Evolutionary conservation across 495 filamentous ascomycete species (phyloP), one percentile per base, ranked within the genome.

Genomic region (Penicillium egyptiacum): DNA sequence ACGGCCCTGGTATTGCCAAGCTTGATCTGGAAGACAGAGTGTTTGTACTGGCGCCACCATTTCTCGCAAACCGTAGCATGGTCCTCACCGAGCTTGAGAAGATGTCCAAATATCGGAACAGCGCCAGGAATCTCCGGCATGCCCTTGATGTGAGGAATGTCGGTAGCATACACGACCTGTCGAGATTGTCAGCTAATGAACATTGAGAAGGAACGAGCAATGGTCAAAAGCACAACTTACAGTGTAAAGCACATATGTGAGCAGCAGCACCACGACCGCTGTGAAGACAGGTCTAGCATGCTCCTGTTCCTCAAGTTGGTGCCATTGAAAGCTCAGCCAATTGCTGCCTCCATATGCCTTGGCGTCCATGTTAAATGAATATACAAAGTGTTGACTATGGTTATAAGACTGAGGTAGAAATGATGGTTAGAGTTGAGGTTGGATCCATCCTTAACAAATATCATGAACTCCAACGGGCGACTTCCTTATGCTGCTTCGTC

Each of bases 11-110:
- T 83, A 53, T 82, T 83, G 1, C 81, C 82, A 1, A 85, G 66
- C 7, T 70, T 69, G 44, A 85, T 79, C 57, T 85, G 82, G 56
- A 80, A 85, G 43, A 82, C 76, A 16, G 80, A 76, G n/a, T 75
- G 58, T 6, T 71, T 64, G 62, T 82, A 80, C 57, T 82, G 58
- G 1, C 75, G 69, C 78, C 76, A 81, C 80, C 81, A 83, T 46
- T 67, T 60, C 51, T 82, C 79, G 30, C 77, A 82, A 2, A 78
- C 70, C 0, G 67, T 80, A 12, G 82, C 81, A 63, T 85, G 81
- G 47, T 83, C 79, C 4, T 79, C 78, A 10, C 82, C 81, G 8
- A 84, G 77, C 39, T 75, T 63, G n/a, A 80, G 69, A 0, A 85
- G 72, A 65, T 84, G 79, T 1, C 81, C 81, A 40, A 77, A 70